Evolutionary conservation across 2,329 filamentous ascomycete genomes (phyloP).

Genomic region (Hysterium pulicare): DNA sequence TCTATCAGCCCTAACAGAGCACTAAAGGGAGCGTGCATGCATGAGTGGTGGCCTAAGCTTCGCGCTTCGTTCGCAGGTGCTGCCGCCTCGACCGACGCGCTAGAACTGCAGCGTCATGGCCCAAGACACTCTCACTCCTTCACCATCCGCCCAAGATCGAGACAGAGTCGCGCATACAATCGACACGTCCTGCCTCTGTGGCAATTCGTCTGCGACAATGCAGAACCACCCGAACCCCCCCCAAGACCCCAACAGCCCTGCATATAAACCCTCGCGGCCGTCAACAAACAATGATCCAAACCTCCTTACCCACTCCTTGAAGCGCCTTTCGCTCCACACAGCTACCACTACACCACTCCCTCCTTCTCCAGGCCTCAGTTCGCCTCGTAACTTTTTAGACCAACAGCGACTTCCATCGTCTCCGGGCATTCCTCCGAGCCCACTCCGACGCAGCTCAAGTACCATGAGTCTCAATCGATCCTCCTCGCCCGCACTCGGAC

Average conservation of each 20-base stretch:
- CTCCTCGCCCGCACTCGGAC: slow-evolving; percentile 40
- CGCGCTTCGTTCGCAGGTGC: too few relatives aligned
- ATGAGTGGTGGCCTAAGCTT: too few relatives aligned
- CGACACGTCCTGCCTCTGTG: too few relatives aligned
- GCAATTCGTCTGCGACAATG: slow-evolving; percentile 27
- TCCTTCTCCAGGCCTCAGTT: slow-evolving; percentile 26
- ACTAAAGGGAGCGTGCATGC: too few relatives aligned
- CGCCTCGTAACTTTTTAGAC: slow-evolving; percentile 19
- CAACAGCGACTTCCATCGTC: slow-evolving; percentile 24
- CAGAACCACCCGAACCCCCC: slow-evolving; percentile 13
- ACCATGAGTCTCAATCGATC: slow-evolving; percentile 40
- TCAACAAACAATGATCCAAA: slow-evolving; percentile 36
- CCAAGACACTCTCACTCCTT: too few relatives aligned
- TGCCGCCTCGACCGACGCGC: too few relatives aligned
- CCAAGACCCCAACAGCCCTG: neutral
- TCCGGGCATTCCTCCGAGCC: slow-evolving; percentile 23
- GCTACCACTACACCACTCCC: slow-evolving; percentile 28
- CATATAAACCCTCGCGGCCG: slow-evolving; percentile 9
- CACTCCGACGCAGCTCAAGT: slow-evolving; percentile 43
- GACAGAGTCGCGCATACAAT: too few relatives aligned
- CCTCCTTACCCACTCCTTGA: slow-evolving; percentile 30
- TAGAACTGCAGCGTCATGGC: too few relatives aligned
- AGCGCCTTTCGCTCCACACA: slow-evolving; percentile 37
- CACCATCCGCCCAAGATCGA: too few relatives aligned
- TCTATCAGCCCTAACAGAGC: too few relatives aligned